Conservation (phyloP, 2,329 filamentous ascomycete genomes). For the Pseudodiploospora longispora region DNA sequence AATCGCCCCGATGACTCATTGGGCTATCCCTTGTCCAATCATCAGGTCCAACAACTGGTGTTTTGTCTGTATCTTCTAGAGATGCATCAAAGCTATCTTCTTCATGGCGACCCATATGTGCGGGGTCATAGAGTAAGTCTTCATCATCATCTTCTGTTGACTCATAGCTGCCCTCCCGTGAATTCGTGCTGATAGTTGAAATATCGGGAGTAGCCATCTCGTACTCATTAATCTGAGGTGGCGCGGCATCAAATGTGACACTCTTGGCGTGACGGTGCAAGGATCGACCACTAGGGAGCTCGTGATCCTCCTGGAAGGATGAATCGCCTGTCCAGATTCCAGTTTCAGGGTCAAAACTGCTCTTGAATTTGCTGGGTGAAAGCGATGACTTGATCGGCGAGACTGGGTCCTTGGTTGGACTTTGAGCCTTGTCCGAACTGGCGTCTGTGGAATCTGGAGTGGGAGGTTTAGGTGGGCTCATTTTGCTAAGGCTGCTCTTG, state of each 20-base stretch:
- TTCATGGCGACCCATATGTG: constrained; percentile 40
- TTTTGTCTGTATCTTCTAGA: constrained; percentile 92
- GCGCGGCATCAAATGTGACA: constrained; percentile 90
- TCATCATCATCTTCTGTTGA: constrained; percentile 69
- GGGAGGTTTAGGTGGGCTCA: constrained; percentile 18
- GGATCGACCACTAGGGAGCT: constrained; percentile 56
- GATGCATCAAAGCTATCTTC: constrained; percentile 95
- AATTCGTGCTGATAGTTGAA: constrained; percentile 84
- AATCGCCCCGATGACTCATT: constrained; percentile 19
- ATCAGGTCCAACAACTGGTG: constrained; percentile 92
- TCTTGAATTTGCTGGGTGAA: constrained; percentile 58
- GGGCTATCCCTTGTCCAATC: constrained; percentile 79
- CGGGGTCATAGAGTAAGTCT: constrained; percentile 50
- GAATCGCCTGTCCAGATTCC: constrained; percentile 62
- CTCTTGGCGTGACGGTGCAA: constrained; percentile 87
- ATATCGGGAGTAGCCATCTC: constrained; percentile 95
- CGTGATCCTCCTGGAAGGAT: constrained; percentile 48
- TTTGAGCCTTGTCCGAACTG: constrained; percentile 26
- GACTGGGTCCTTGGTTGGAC: constrained; percentile 60
- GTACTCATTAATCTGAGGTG: constrained; percentile 93
- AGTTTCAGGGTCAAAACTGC: constrained; percentile 60
- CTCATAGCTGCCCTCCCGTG: constrained; percentile 88
- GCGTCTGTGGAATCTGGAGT: constrained; percentile 4
- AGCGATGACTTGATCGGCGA: constrained; percentile 90
- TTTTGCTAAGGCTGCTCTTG: constrained; percentile 32